Conservation (phyloP, 2,329 filamentous ascomycete species). For the Hymenoscyphus infarciens region DNA sequence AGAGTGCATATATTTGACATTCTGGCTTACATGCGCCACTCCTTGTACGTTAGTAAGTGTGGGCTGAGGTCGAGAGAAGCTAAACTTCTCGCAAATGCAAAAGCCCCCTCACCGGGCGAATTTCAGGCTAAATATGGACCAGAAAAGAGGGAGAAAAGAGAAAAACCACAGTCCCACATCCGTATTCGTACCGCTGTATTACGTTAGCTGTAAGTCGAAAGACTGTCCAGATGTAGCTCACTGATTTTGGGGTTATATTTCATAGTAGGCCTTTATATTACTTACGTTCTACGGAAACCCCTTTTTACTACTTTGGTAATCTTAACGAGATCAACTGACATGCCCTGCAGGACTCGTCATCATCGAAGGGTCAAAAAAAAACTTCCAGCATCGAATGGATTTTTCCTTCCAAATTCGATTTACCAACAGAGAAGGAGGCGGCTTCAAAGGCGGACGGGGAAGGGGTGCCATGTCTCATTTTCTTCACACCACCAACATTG, state of each 20-base stretch:
- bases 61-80: background rate
- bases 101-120: background rate
- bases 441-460: background rate
- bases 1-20: slow-evolving; percentile 1
- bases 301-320: too few relatives aligned
- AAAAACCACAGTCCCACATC: background rate
- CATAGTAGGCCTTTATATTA: too few relatives aligned
- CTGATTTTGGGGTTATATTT: too few relatives aligned
- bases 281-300: too few relatives aligned
- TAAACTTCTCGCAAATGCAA: background rate
- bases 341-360: too few relatives aligned
- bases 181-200: background rate
- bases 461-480: background rate
- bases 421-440: background rate
- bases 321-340: too few relatives aligned
- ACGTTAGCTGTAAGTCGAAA: background rate
- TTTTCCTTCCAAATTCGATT: too few relatives aligned
- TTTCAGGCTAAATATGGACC: background rate
- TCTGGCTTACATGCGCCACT: background rate
- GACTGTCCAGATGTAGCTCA: background rate
- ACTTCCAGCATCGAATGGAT: too few relatives aligned
- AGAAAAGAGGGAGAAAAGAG: background rate
- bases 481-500: background rate
- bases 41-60: background rate
- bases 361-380: too few relatives aligned